phyloP scores from a whole-genome alignment of 345 rosid genomes.

The Alliaria petiolata region DNA sequence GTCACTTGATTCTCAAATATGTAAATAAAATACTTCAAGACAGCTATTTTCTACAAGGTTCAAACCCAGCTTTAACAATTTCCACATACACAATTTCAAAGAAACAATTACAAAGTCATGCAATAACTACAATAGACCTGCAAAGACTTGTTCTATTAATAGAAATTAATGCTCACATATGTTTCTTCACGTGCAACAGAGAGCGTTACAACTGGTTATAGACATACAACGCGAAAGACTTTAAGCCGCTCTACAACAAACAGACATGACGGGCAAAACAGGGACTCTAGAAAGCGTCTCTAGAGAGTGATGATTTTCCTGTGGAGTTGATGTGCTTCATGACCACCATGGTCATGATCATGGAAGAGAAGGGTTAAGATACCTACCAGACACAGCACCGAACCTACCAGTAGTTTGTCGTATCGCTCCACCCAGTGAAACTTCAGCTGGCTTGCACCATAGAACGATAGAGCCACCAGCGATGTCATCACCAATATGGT shows the following conservation, averaged over 20 bases:
- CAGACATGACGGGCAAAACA: constrained; percentile 20
- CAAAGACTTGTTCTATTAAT: background rate
- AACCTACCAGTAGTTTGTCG: constrained; percentile 96
- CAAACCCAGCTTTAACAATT: background rate
- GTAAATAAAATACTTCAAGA: too few relatives aligned
- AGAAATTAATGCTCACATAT: constrained; percentile 1
- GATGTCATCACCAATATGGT: constrained; percentile 95
- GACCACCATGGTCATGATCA: constrained; percentile 52
- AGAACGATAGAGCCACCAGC: constrained; percentile 90
- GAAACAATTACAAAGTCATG: background rate
- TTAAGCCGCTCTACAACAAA: constrained; percentile 25
- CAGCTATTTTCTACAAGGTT: background rate
- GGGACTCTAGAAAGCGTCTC: background rate
- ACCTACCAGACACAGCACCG: constrained; percentile 91
- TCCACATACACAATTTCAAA: background rate
- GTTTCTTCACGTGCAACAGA: constrained; percentile 2
- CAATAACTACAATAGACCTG: background rate
- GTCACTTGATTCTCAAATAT: too few relatives aligned
- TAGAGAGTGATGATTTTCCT: constrained; percentile 63
- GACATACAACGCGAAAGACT: constrained; percentile 17
- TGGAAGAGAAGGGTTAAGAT: constrained; percentile 85
- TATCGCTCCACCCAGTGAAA: constrained; percentile 97
- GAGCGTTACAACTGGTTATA: constrained; percentile 23
- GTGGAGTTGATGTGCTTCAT: constrained; percentile 48
- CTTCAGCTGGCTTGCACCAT: constrained; percentile 96